Conservation (phyloP, 1,139 yeast genomes). For the Schizosaccharomyces versatilis region DNA sequence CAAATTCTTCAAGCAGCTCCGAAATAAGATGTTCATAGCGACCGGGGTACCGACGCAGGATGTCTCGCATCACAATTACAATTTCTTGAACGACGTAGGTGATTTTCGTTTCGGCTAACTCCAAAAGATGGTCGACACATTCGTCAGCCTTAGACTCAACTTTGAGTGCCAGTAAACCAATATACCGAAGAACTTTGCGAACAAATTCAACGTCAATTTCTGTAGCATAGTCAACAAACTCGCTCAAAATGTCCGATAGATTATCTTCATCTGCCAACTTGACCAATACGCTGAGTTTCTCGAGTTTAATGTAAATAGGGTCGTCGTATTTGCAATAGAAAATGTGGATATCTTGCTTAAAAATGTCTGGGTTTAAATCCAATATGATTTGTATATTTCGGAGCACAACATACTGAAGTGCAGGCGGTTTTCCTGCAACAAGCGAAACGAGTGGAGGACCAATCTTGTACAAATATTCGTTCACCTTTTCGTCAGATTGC, state of each 20-base stretch:
- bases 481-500: conserved; percentile 23
- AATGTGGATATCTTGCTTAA: conserved; percentile 64
- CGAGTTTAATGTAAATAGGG: conserved; percentile 79
- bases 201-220: conserved; percentile 87
- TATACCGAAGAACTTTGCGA: conserved; percentile 54
- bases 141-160: conserved; percentile 37
- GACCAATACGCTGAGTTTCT: conserved; percentile 75
- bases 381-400: conserved; percentile 76
- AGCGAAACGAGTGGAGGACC: conserved; percentile 54
- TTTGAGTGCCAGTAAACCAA: conserved; percentile 78
- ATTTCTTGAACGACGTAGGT: conserved; percentile 65
- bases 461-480: conserved; percentile 35
- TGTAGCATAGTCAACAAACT: conserved; percentile 74
- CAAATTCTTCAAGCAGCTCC: conserved; percentile 37
- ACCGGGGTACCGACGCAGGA: conserved; percentile 58
- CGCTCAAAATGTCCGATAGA: conserved; percentile 50
- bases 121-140: conserved; percentile 57
- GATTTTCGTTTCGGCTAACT: conserved; percentile 52
- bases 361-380: conserved; percentile 65
- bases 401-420: conserved; percentile 75
- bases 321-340: conserved; percentile 88
- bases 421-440: conserved; percentile 48
- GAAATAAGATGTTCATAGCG: conserved; percentile 51
- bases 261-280: conserved; percentile 57
- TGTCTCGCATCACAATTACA: conserved; percentile 47